Base-by-base conservation (phyloP, 116 monocot species). In the Papilionanthe hybrid region DNA sequence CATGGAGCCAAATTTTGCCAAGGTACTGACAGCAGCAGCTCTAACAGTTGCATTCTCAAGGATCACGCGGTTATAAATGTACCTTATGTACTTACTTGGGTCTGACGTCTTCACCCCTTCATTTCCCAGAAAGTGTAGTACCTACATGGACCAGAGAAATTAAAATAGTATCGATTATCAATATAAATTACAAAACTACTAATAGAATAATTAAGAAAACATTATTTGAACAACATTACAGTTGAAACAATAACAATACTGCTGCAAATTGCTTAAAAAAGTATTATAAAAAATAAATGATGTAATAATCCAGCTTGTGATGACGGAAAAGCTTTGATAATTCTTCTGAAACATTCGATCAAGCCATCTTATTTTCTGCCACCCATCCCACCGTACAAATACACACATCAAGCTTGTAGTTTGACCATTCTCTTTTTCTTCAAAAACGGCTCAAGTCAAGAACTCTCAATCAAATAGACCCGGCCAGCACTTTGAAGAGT, bases 21-120 rank as follows among this genome's bases (percentile, higher is more conserved):
- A 79, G 30, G 99, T 93, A 83, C 99, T 99, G 23, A 99, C 99
- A 75, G 99, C 99, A 91, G 86, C 79, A 79, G 99, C 99, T 76
- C 99, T 85, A 45, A 99, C 93, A 47, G 99, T 95, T 18, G 99
- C 93, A 92, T 99, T 99, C 84, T 99, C 99, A 77, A 99, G 91
- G 60, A 99, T 93, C 20, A 99, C 93, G 42, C 95, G 99, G 50
- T 99, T 99, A 79, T 99, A 99, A 55, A 99, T 95, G 78, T 95
- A 99, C 22, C 99, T 85, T 43, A 99, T 99, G 77, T 92, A 99
- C 80, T 90, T 99, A 76, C 95, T 93, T 6, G 99, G 99, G 71
- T 99, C 95, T 25, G 93, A 87, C 65, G 95, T 95, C 82, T 93
- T 99, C 55, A 95, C 95, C 9, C 99, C 99, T 85, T 99, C 99